Base-by-base conservation (phyloP, 2,329 filamentous ascomycete species). In the Botrytis tulipae region DNA sequence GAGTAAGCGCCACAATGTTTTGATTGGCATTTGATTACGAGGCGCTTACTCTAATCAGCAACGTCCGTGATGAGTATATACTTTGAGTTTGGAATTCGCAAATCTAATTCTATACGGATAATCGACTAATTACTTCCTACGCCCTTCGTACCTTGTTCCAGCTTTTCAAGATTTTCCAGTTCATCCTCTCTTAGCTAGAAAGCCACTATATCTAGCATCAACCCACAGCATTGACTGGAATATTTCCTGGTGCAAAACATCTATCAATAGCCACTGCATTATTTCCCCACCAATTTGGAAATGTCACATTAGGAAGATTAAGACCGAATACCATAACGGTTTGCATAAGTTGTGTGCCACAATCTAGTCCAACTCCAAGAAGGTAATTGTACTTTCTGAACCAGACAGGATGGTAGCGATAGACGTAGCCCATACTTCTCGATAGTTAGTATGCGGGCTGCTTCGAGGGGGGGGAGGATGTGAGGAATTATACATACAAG, bases 351-450 rank as follows among this genome's bases (percentile, higher is more conserved):
- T 90, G 88, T 14, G 93, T 85, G 20, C 91, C 92, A 69, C 88
- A 88, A 81, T 93, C 92, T 46, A 94, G 84, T 0, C 89, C 92
- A 0, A 91, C 91, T n/a, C 91, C 92, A 0, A 90, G 88, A 79
- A 93, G 86, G 80, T 93, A 94, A 83, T 94, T 93, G 84, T 93
- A 94, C 81, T 91, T 90, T 82, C 92, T 84, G 90, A 92, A 94
- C 90, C 91, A 93, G 54, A 89, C 44, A 9, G 72, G 72, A 42
- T 78, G 79, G 71, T 80, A 81, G n/a, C 70, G 60, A 22, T 72
- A 72, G 7, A 72, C 46, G 25, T 72, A 72, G 2, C 70, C 70
- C 70, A 72, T 72, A 18, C 70, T 72, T 8, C 20, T 71, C 6
- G 4, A 7, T 12, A 9, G 22, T 72, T 42, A 72, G 61, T 25